Conservation (phyloP, 371 early-diverging fungal genomes). For the Zancudomyces culisetae region DNA sequence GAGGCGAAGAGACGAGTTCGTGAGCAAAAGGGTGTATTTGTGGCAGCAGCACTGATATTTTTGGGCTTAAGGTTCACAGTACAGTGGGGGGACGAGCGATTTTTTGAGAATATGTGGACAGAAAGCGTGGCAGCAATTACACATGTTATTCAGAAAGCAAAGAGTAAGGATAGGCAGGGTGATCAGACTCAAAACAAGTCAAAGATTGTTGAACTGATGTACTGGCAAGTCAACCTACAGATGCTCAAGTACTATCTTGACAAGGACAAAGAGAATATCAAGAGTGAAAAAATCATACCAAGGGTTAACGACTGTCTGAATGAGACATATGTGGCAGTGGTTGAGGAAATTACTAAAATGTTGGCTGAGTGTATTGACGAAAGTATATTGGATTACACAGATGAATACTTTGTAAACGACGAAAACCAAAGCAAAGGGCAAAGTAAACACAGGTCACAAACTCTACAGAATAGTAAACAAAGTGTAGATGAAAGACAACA, state of each 20-base stretch:
- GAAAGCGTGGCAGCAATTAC: slow-evolving; percentile 38
- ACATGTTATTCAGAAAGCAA: slow-evolving; percentile 19
- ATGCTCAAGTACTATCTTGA: slow-evolving; percentile 57
- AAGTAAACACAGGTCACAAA: not conserved
- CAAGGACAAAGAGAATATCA: slow-evolving; percentile 41
- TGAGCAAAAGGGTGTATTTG: slow-evolving; percentile 22
- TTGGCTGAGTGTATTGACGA: slow-evolving; percentile 38
- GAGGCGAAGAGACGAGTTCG: slow-evolving; percentile 28
- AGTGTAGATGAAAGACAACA: no score
- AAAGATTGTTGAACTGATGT: slow-evolving; percentile 29
- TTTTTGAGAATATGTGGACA: slow-evolving; percentile 39
- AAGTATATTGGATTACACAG: slow-evolving; percentile 48
- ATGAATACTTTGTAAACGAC: slow-evolving; percentile 33
- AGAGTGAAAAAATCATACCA: slow-evolving; percentile 41
- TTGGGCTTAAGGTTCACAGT: slow-evolving; percentile 71
- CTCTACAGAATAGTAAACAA: no score
- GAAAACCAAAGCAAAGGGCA: slow-evolving; percentile 5
- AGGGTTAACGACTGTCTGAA: slow-evolving; percentile 42
- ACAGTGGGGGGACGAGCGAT: slow-evolving; percentile 46
- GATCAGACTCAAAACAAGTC: no score
- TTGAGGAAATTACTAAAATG: slow-evolving; percentile 32
- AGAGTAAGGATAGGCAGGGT: no score
- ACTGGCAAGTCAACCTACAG: slow-evolving; percentile 64
- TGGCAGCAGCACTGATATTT: slow-evolving; percentile 70
- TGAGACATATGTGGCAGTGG: slow-evolving; percentile 38